phyloP scores from a whole-genome alignment of 2,329 filamentous ascomycete species.

The Beauveria rudraprayagi region DNA sequence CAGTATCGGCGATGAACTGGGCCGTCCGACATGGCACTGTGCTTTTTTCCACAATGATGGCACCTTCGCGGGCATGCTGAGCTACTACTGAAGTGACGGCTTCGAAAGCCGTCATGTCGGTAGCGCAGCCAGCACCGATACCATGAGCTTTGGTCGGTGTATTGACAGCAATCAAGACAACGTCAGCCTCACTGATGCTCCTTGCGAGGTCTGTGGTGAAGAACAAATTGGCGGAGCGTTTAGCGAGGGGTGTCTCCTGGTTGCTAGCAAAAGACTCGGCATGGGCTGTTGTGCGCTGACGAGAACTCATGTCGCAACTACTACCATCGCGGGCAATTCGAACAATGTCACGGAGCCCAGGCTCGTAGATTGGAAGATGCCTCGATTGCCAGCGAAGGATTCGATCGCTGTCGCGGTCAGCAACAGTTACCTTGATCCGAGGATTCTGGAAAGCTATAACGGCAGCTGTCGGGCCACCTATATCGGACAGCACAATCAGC shows the following conservation, averaged over 20 bases:
- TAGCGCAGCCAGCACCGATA: constrained; percentile 60
- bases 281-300: constrained; percentile 25
- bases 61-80: constrained; percentile 53
- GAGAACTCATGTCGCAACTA: constrained; percentile 34
- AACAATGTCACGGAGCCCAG: constrained; percentile 61
- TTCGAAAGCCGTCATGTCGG: constrained; percentile 66
- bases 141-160: constrained; percentile 69
- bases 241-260: constrained; percentile 27
- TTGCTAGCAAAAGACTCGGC: constrained; percentile 22
- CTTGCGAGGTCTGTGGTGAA: constrained; percentile 61
- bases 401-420: constrained; percentile 57
- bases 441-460: constrained; percentile 69
- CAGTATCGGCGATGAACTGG: constrained; percentile 59
- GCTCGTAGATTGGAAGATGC: constrained; percentile 71
- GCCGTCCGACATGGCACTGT: constrained; percentile 72
- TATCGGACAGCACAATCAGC: constrained; percentile 19
- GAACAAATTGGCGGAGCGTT: constrained; percentile 56
- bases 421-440: constrained; percentile 62
- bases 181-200: constrained; percentile 58
- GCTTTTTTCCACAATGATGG: constrained; percentile 74
- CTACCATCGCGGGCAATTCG: constrained; percentile 53
- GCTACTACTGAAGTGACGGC: constrained; percentile 61
- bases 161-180: constrained; percentile 70
- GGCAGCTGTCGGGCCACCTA: constrained; percentile 67
- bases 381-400: constrained; percentile 68